These are phyloP conservation scores for Colletotrichum tanaceti DNA, from an alignment of 2,329 filamentous ascomycete genomes.

Conservation along the genomic window DNA sequence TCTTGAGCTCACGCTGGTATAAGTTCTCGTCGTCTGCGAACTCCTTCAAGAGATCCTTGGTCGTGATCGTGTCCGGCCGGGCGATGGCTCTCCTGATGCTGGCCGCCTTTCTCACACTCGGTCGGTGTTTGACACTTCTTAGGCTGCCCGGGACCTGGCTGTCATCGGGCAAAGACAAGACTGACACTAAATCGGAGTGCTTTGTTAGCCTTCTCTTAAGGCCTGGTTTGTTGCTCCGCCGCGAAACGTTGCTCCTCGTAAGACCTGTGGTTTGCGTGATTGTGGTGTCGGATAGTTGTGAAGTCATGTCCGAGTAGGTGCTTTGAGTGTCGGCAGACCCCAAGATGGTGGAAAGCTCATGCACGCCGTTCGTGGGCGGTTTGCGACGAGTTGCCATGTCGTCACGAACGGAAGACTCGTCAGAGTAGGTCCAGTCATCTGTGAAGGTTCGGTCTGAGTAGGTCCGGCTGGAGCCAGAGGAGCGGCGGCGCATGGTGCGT, in stretches of 20 bases:
- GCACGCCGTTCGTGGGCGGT: slow-evolving; percentile 65
- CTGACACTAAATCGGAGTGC: slow-evolving; percentile 93
- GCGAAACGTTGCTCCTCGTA: slow-evolving; percentile 60
- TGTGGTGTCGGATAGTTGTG: slow-evolving; percentile 62
- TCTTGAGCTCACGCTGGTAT: slow-evolving; percentile 91
- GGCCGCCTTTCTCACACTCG: slow-evolving; percentile 80
- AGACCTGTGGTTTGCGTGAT: slow-evolving; percentile 64
- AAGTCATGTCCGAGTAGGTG: slow-evolving; percentile 62
- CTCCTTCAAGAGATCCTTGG: slow-evolving; percentile 81
- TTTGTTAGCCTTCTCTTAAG: slow-evolving; percentile 85
- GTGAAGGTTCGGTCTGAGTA: slow-evolving; percentile 39
- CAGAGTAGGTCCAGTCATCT: slow-evolving; percentile 34
- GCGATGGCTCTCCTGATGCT: slow-evolving; percentile 81
- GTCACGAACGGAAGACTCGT: slow-evolving; percentile 44
- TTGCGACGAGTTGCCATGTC: slow-evolving; percentile 48
- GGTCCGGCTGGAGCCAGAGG: slow-evolving; percentile 49
- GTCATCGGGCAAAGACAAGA: slow-evolving; percentile 79
- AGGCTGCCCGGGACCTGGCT: slow-evolving; percentile 67
- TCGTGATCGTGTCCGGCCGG: slow-evolving; percentile 73
- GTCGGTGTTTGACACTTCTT: slow-evolving; percentile 78
- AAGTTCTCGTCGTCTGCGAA: slow-evolving; percentile 85
- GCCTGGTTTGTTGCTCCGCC: slow-evolving; percentile 62
- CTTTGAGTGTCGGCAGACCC: slow-evolving; percentile 62
- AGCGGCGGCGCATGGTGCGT: slow-evolving; percentile 45
- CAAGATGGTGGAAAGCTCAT: slow-evolving; percentile 69